phyloP scores from a whole-genome alignment of 306 rosid genomes.

The Acacia melanoxylon region DNA sequence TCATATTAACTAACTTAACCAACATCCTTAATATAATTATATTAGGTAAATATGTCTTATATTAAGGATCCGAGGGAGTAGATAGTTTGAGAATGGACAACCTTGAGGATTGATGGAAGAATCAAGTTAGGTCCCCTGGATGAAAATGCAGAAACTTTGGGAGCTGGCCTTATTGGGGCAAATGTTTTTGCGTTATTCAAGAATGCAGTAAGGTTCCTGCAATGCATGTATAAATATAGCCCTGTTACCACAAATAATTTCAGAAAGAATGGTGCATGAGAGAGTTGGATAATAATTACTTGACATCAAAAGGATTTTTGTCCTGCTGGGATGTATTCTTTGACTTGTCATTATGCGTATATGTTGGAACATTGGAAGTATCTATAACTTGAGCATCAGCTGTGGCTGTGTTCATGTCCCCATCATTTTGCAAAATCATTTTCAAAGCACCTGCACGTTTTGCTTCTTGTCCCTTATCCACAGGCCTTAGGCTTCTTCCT shows the following conservation, averaged over 20 bases:
- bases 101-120: conserved; percentile 63
- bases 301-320: background rate
- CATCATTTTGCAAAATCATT: too few species aligned
- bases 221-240: background rate
- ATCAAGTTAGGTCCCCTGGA: conserved; percentile 63
- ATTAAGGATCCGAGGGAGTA: background rate
- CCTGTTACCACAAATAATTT: background rate
- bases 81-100: background rate
- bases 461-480: too few species aligned
- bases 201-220: conserved; percentile 54
- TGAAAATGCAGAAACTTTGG: conserved; percentile 65
- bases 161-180: conserved; percentile 54
- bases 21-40: too few species aligned
- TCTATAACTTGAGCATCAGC: too few species aligned
- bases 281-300: conserved; percentile 19
- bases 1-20: too few species aligned
- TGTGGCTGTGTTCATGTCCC: too few species aligned
- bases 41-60: too few species aligned
- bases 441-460: too few species aligned
- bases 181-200: conserved; percentile 43
- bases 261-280: background rate
- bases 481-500: too few species aligned
- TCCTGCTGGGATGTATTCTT: background rate
- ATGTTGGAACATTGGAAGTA: background rate
- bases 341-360: too few species aligned